Base-by-base conservation (phyloP, 768 basidiomycete species). In the Rhodotorula toruloides region DNA sequence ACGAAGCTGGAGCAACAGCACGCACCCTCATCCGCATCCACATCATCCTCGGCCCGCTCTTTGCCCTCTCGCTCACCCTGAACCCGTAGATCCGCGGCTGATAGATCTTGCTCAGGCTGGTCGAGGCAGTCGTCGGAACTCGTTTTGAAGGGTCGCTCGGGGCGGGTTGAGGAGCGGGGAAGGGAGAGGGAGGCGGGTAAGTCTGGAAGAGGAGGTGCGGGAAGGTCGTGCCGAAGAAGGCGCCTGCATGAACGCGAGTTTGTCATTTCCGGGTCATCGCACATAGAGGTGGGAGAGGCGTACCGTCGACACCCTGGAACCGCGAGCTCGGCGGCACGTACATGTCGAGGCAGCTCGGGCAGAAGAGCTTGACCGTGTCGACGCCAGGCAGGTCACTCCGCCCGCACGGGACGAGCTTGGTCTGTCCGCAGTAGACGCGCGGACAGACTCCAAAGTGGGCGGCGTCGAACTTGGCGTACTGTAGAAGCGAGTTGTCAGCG, bases 171-270 rank as follows among this genome's bases (percentile, higher is more conserved):
- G 47, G 75, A 22, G 37, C 53, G 25, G 61, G 61, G 43, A 54
- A 67, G 31, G 46, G 3, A 12, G 56, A 39, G 12, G 60, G 44
- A 40, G 66, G 52, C 8, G 71, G 73, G 55, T 94, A 98, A 68
- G 89, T 92, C 76, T 98, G 92, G 83, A 98, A 98, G 80, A 98
- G 94, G 32, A 99, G 82, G 75, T 97, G 92, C 2, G 93, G 83
- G 77, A 99, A 99, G n/a, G 94, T 97, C 0, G 94, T 98, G 29
- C 96, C 96, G 80, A 99, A 99, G 81, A 97, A 99, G 17, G 96
- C 96, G 68, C 94, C 93, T 97, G 40, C 11, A 6, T 32, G 52
- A 44, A 37, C 22, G 21, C 9, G 27, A 17, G 11, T 0, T 10
- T 22, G 19, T 13, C 16, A n/a, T 12, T 34, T 32, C 6, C 4